Evolutionary conservation across 306 rosid species (phyloP).

Genomic region (Fragaria iinumae): DNA sequence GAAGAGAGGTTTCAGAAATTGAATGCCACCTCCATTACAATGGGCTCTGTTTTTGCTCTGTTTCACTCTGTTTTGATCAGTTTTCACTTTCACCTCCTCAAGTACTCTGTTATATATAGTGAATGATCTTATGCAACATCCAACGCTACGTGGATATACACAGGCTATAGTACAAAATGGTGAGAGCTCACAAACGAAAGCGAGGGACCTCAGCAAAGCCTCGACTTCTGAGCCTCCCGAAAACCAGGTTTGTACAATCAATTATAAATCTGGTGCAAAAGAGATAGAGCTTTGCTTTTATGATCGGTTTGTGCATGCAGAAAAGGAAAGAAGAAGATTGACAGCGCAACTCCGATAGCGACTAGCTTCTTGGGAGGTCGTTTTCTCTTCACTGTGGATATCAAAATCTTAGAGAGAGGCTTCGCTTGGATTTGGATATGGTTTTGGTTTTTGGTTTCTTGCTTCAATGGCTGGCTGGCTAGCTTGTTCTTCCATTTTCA

Average conservation of each 20-base stretch:
- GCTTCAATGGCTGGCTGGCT: neutral
- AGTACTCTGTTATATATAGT: constrained; percentile 14
- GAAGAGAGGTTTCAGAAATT: constrained; percentile 47
- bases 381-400: neutral
- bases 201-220: constrained; percentile 1
- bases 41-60: constrained; percentile 10
- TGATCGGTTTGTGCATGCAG: neutral
- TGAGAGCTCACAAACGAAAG: neutral
- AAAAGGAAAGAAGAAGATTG: neutral
- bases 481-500: neutral
- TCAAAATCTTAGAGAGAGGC: neutral
- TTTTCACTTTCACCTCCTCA: neutral
- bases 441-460: neutral
- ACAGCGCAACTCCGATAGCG: neutral
- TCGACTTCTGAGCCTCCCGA: constrained; percentile 6
- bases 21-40: constrained; percentile 58
- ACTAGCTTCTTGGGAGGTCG: constrained; percentile 3
- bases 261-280: neutral
- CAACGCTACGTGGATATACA: neutral
- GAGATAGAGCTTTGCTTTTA: constrained; percentile 2
- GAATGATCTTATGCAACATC: constrained; percentile 10
- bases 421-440: neutral
- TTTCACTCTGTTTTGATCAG: neutral
- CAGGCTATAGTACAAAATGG: neutral
- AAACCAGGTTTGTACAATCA: constrained; percentile 13